phyloP scores from a whole-genome alignment of 164 flowering plant genomes.

The Macadamia tetraphylla region DNA sequence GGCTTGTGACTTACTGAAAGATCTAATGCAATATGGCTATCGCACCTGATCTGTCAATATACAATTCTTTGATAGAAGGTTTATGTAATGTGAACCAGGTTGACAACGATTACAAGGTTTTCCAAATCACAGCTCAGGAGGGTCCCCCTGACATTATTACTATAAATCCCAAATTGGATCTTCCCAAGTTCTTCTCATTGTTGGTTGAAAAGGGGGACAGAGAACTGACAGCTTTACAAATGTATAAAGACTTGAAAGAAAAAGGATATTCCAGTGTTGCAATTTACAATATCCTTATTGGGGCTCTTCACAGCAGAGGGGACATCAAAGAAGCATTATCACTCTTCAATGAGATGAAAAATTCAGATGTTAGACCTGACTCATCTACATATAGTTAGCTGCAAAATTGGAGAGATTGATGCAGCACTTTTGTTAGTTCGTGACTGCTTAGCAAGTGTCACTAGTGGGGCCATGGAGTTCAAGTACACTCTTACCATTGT shows the following conservation, averaged over 20 bases:
- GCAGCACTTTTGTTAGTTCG: constrained; percentile 71
- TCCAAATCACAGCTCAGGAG: constrained; percentile 53
- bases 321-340: constrained; percentile 48
- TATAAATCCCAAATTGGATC: constrained; percentile 47
- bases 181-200: constrained; percentile 51
- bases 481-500: constrained; percentile 66
- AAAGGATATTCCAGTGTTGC: constrained; percentile 51
- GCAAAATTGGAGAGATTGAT: constrained; percentile 67
- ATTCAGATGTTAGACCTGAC: constrained; percentile 43
- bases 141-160: constrained; percentile 68
- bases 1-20: constrained; percentile 74
- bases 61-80: constrained; percentile 69
- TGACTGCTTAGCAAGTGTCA: constrained; percentile 69
- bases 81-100: constrained; percentile 54
- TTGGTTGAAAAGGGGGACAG: constrained; percentile 42
- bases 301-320: constrained; percentile 47
- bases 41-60: constrained; percentile 78
- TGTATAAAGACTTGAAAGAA: constrained; percentile 50
- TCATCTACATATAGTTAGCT: constrained; percentile 44
- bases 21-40: constrained; percentile 72
- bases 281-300: constrained; percentile 66
- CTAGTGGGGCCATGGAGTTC: constrained; percentile 72
- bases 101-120: constrained; percentile 71
- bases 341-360: constrained; percentile 55
- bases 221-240: constrained; percentile 39